Conservation (phyloP, 345 rosid genomes). For the Gossypium anomalum region DNA sequence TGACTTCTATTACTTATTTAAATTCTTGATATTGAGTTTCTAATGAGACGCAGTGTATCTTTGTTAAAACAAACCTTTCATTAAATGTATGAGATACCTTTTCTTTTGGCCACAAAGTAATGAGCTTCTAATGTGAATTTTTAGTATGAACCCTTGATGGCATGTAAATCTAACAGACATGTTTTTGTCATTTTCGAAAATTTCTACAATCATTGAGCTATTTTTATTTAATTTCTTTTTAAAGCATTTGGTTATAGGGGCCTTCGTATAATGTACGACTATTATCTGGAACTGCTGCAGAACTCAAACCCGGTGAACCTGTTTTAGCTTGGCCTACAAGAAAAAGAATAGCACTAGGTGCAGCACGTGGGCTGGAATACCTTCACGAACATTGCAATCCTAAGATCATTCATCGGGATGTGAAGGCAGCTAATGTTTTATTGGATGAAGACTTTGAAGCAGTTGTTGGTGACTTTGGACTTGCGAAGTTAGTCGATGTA, state of each 20-base stretch:
- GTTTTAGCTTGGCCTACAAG: constrained; percentile 80
- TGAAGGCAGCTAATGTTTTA: constrained; percentile 93
- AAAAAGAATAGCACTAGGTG: constrained; percentile 81
- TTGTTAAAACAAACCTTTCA: too few species aligned
- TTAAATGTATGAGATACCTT: too few species aligned
- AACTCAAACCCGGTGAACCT: constrained; percentile 70
- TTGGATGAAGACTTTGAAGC: constrained; percentile 96
- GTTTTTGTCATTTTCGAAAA: background rate
- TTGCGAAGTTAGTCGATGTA: constrained; percentile 93
- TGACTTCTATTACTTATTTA: background rate
- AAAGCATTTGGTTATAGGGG: background rate
- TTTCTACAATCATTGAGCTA: background rate
- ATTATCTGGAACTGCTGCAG: constrained; percentile 39
- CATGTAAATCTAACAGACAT: background rate
- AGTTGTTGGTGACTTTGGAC: constrained; percentile 95
- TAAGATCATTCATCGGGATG: constrained; percentile 94
- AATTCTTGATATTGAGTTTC: background rate
- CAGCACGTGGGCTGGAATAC: constrained; percentile 94
- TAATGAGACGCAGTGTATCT: background rate
- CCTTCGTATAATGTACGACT: background rate
- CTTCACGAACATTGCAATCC: constrained; percentile 98
- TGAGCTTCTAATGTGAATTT: background rate
- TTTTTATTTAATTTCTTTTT: background rate
- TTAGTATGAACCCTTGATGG: background rate
- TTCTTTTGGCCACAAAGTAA: too few species aligned